Evolutionary conservation across 257 asterid genomes (phyloP).

Genomic region (Petrea volubilis): DNA sequence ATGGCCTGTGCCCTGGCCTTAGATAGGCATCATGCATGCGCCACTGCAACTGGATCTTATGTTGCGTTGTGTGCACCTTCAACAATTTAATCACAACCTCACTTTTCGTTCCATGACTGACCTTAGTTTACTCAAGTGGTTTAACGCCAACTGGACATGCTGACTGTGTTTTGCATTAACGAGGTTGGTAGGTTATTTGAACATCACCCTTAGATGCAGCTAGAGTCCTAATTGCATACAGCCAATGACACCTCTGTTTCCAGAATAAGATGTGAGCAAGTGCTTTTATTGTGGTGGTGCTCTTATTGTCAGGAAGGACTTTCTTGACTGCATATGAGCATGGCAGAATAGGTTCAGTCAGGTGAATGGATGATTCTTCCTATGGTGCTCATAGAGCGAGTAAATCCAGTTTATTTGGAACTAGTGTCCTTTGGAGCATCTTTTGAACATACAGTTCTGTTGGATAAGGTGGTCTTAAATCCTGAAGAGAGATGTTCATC

Average conservation of each 20-base stretch:
- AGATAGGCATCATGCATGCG: not conserved
- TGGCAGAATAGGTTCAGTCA: not conserved
- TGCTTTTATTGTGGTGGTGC: constrained; percentile 3
- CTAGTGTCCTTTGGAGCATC: not conserved
- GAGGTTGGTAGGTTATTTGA: not conserved
- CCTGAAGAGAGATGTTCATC: not conserved
- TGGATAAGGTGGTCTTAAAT: constrained; percentile 6
- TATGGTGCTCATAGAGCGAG: not conserved
- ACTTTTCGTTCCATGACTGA: not conserved
- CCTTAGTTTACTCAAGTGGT: not conserved
- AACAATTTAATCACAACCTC: not conserved
- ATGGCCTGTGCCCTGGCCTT: constrained; percentile 9
- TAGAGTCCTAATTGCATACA: not conserved
- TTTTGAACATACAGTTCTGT: not conserved
- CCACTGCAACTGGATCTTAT: not conserved
- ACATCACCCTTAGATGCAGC: constrained; percentile 8
- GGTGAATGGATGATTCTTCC: not conserved
- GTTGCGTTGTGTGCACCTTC: not conserved
- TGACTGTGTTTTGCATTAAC: constrained; percentile 2
- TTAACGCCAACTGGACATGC: not conserved
- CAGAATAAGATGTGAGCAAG: constrained; percentile 1
- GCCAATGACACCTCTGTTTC: not conserved
- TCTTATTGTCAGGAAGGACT: constrained; percentile 12
- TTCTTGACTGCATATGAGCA: not conserved
- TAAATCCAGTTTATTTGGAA: not conserved